Evolutionary conservation across 129 eudicot genomes (phyloP), one percentile per base, ranked within the genome.

Genomic region (Scalesia atractyloides): DNA sequence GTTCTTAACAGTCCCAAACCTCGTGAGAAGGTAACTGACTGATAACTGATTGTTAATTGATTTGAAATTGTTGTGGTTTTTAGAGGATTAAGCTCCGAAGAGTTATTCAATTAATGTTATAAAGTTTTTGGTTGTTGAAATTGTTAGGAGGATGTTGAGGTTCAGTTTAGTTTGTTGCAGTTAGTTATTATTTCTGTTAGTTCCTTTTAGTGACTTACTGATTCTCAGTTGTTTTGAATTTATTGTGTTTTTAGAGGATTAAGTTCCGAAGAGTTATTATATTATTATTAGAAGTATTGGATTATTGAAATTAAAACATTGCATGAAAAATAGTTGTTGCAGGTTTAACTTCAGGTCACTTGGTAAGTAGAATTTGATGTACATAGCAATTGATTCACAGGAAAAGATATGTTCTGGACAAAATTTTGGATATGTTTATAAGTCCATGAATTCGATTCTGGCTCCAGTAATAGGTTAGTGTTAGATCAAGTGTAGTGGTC

Each of bases 1-100:
- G 56, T 93, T 62, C 84, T 87, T 49, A 73, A 71, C 58, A 84
- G 87, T 46, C 96, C 96, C 18, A 84, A 85, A 66, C 95, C 96
- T 17, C 74, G 98, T 66, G 86, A 88, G 75, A 91, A 88, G 92
- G 97, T 91, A 24, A 17, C 14, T 7, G 57, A 10, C 11, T 48
- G 50, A n/a, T n/a, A 48, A 12, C 17, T 13, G 2, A 49, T 49
- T 49, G 44, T 39, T 39, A 39, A 7, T 41, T 41, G 10, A 7
- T 41, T 30, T 30, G 3, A 30, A 30, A 2, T 30, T 30, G 34
- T 30, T 30, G 34, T 3, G 34, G 1, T 4, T 30, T 41, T 41
- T 41, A 41, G 46, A 41, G 2, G 10, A 41, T 41, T 41, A 41
- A 41, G 46, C 8, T 41, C 46, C 46, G 5, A 37, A 37, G 9